These are phyloP conservation scores for Tephrocybe sp. DNA, from an alignment of 768 basidiomycete genomes.

Conservation along the genomic window DNA sequence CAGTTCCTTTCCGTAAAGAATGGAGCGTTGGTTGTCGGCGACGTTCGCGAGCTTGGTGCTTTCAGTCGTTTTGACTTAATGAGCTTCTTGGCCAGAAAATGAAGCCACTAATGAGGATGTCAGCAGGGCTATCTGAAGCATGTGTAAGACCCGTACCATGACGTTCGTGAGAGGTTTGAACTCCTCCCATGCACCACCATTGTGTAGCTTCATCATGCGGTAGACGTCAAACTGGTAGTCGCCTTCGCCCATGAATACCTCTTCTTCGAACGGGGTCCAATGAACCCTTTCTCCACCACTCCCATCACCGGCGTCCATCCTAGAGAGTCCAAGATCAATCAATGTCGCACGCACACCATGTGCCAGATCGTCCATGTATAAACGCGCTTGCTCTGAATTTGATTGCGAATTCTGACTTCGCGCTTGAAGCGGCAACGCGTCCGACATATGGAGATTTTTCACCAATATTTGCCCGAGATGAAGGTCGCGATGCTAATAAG, in stretches of 20 bases:
- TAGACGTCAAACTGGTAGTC: conserved; percentile 96
- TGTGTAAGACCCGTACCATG: conserved; percentile 54
- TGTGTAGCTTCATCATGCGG: conserved; percentile 74
- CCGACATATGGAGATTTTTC: conserved; percentile 41
- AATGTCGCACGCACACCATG: conserved; percentile 79
- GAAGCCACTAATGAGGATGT: conserved; percentile 72
- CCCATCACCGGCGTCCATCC: conserved; percentile 64
- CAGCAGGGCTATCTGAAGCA: not conserved
- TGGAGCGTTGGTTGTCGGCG: conserved; percentile 26
- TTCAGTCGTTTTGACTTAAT: conserved; percentile 67
- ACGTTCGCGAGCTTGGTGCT: conserved; percentile 44
- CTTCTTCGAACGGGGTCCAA: conserved; percentile 84
- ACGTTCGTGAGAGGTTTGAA: conserved; percentile 87
- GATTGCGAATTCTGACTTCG: conserved; percentile 32
- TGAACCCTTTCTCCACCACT: conserved; percentile 46
- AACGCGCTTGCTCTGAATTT: conserved; percentile 21
- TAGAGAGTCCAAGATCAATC: conserved; percentile 92
- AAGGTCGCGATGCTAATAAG: conserved; percentile 88
- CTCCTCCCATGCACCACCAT: conserved; percentile 63
- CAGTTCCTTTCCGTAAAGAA: conserved; percentile 66
- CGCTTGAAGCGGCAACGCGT: conserved; percentile 28
- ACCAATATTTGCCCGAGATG: conserved; percentile 97
- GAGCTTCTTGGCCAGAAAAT: conserved; percentile 77
- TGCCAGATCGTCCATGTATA: conserved; percentile 61
- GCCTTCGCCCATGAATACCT: conserved; percentile 90